These are phyloP conservation scores for Didymella lethalis DNA, from an alignment of 2,329 filamentous ascomycete genomes.

Conservation along the genomic window DNA sequence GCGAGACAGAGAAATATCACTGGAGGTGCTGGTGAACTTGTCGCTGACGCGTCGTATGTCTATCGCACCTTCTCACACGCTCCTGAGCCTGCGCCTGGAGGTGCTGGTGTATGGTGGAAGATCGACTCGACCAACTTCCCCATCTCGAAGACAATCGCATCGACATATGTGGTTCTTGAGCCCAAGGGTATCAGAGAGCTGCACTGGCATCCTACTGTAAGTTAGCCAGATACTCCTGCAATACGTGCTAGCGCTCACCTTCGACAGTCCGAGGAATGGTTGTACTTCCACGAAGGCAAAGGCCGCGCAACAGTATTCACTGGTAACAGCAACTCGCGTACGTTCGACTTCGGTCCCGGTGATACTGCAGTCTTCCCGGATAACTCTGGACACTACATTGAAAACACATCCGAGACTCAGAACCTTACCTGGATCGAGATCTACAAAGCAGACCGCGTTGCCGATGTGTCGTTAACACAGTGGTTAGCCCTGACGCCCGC, in stretches of 20 bases:
- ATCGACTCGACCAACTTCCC: slow-evolving; percentile 74
- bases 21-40: slow-evolving; percentile 54
- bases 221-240: neutral
- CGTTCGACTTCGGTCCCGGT: neutral
- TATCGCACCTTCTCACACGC: slow-evolving; percentile 66
- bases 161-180: slow-evolving; percentile 50
- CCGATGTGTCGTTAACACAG: slow-evolving; percentile 71
- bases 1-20: slow-evolving; percentile 58
- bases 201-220: neutral
- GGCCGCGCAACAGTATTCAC: neutral
- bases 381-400: neutral
- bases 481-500: slow-evolving; percentile 59
- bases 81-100: slow-evolving; percentile 65
- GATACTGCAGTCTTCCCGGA: neutral
- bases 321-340: neutral
- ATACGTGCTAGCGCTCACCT: neutral
- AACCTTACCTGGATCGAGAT: slow-evolving; percentile 74
- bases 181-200: neutral
- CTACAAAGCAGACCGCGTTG: slow-evolving; percentile 72
- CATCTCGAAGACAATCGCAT: slow-evolving; percentile 69
- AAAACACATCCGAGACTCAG: slow-evolving; percentile 63
- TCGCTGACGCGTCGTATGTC: slow-evolving; percentile 57
- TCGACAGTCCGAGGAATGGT: neutral
- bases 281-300: neutral
- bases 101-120: slow-evolving; percentile 68